Evolutionary conservation across 495 filamentous ascomycete genomes (phyloP).

Genomic region (Cairneyella variabilis): DNA sequence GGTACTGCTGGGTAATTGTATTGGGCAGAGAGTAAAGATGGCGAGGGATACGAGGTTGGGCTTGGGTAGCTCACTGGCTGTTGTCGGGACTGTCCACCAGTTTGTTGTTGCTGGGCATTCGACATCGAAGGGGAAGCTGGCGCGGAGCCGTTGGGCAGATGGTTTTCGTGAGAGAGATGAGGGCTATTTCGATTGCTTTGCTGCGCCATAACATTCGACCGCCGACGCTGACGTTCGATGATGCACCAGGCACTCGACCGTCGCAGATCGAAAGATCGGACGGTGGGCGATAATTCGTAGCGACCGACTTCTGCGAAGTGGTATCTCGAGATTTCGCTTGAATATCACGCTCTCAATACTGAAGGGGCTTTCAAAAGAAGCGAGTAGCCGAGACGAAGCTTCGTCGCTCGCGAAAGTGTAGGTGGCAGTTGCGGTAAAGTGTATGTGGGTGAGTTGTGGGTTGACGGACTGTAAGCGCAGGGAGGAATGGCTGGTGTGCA

Average conservation of each 20-base stretch:
- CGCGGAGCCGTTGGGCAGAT: constrained; percentile 27
- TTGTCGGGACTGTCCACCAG: constrained; percentile 41
- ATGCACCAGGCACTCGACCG: constrained; percentile 2
- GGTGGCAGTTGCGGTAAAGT: no score
- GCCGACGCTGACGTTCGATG: constrained; percentile 11
- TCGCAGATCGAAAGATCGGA: not conserved
- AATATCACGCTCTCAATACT: no score
- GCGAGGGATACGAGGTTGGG: constrained; percentile 52
- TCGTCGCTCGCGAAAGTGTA: no score
- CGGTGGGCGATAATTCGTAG: no score
- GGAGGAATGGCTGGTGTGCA: no score
- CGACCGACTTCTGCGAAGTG: no score
- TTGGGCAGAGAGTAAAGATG: constrained; percentile 44
- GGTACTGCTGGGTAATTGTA: constrained; percentile 57
- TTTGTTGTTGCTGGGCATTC: constrained; percentile 40
- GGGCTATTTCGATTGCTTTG: constrained; percentile 24
- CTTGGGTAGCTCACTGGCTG: constrained; percentile 52
- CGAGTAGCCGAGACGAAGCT: no score
- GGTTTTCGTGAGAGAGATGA: constrained; percentile 18
- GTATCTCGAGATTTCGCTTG: no score
- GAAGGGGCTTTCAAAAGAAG: no score
- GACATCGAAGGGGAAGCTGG: constrained; percentile 43
- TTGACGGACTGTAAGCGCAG: no score
- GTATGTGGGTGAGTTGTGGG: no score
- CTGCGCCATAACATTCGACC: constrained; percentile 18